These are phyloP conservation scores for Ananas comosus DNA, from an alignment of 176 grass and related monocot species.

Conservation along the genomic window DNA sequence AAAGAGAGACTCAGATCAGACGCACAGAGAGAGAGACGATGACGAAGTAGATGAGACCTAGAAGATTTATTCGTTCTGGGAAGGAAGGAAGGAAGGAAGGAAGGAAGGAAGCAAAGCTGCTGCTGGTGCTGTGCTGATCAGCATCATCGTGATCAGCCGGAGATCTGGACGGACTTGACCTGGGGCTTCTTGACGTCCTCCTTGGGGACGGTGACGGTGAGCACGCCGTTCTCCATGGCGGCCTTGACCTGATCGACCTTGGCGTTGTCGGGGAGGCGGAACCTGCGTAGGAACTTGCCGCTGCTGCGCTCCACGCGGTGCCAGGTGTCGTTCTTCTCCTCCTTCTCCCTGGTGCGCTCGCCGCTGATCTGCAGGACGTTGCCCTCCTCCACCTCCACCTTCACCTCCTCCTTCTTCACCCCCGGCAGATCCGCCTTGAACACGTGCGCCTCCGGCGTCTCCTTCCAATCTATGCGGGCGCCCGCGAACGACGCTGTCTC, in stretches of 20 bases:
- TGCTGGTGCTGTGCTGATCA: too few relatives aligned
- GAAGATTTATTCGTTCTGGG: too few relatives aligned
- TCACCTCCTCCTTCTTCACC: slow-evolving; percentile 41
- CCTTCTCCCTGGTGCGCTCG: slow-evolving; percentile 31
- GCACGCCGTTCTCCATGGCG: slow-evolving; percentile 41
- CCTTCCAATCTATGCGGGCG: slow-evolving; percentile 70
- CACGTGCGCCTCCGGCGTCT: slow-evolving; percentile 58
- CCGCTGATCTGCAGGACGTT: slow-evolving; percentile 54
- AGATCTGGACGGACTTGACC: slow-evolving; percentile 41
- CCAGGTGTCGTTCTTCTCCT: slow-evolving; percentile 50
- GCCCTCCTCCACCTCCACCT: slow-evolving; percentile 64
- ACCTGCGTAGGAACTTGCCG: slow-evolving; percentile 40
- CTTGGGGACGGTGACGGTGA: slow-evolving; percentile 56
- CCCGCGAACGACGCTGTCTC: slow-evolving; percentile 32
- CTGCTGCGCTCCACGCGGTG: slow-evolving; percentile 46
- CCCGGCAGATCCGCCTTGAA: slow-evolving; percentile 65
- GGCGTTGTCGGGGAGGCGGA: slow-evolving; percentile 39
- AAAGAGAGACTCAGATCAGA: too few relatives aligned
- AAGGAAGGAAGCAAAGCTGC: too few relatives aligned
- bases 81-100: too few relatives aligned
- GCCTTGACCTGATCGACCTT: slow-evolving; percentile 31
- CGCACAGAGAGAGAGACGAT: too few relatives aligned
- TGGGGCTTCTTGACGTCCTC: slow-evolving; percentile 25
- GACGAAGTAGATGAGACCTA: too few relatives aligned
- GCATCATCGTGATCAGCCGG: slow-evolving; percentile 24